Evolutionary conservation across 2,329 filamentous ascomycete genomes (phyloP), one percentile per base, ranked within the genome.

Genomic region (Cryphonectria naterciae): DNA sequence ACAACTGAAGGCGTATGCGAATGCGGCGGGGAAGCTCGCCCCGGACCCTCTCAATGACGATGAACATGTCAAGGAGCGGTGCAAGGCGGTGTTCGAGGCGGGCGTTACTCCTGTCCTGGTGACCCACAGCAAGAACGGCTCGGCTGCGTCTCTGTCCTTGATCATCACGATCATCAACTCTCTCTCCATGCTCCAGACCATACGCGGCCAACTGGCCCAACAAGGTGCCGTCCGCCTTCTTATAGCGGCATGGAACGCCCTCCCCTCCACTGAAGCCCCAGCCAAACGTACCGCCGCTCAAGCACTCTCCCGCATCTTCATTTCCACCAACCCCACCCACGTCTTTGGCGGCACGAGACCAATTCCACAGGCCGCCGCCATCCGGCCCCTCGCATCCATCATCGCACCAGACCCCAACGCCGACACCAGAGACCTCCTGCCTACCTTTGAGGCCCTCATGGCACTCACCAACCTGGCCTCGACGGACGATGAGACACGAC

Each of bases 391-490:
- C 1, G 81, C 92, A 8, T 89, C 89, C 28, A 91, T 98, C 68
- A 86, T 98, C 22, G 83, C 87, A 0, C 88, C 89, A 7, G 89
- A 92, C 66, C 87, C 89, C 5, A 83, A 84, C 1, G 83, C 86
- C 2, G 88, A 91, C 62, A 88, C 88, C 1, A 88, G 91, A 67
- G 93, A 97, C 79, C 88, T 98, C 19, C 87, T 99, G 0, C 94
- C 96, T 0, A 91, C 92, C 0, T 99, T 98, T 75, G 96, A 99
- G 81, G 87, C 92, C 0, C 87, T 99, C 11, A 92, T 98, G 79
- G 95, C 96, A 0, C 87, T 99, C 49, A 98, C 96, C 0, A 99
- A 99, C 76, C 88, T 99, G 10, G 96, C 95, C 0, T 97, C 93
- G 0, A 88, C 91, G 17, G 91, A 95, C 68, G 87, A 91, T 46